Evolutionary conservation across 2,329 filamentous ascomycete species (phyloP), one percentile per base, ranked within the genome.

Genomic region (Arthrocladium fulminans): DNA sequence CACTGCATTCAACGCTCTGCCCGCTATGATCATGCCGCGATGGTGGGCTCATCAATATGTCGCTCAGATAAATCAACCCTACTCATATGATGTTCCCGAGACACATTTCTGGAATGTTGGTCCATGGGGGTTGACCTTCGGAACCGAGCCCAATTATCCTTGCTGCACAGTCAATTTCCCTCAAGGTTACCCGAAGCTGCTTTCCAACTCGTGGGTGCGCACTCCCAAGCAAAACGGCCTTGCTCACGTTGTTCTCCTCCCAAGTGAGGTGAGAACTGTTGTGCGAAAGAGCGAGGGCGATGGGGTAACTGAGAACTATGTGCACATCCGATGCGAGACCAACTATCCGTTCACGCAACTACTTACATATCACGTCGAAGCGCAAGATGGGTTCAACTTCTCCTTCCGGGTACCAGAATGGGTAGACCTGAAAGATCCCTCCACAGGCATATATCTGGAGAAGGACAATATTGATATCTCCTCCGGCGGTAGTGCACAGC

Each of bases 91-190:
- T 15, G 61, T 76, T 15, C 59, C 63, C 6, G 58, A 49, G 35
- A 64, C 63, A 6, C 72, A 69, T 0, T 78, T 75, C 58, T 76
- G 63, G 47, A 75, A 76, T 47, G 69, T 73, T 20, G 68, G 71
- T 42, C 61, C 59, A 3, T 58, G 60, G 23, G 69, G 69, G 2
- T 67, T 73, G 32, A 73, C 71, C 0, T 79, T 73, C 56, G 75
- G 74, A 1, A 61, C 77, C 12, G 74, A 76, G 48, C 72, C 73
- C 2, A 67, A 74, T 27, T 77, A 64, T 49, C 66, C 66, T 27
- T 80, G 76, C 60, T 80, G 76, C 54, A 77, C 75, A 1, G 76
- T 80, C 50, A 80, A 80, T 49, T 74, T 79, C 53, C 72, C 70
- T 1, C 75, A 79, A 55, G 77, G 73, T 7, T 76, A 73, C 51